Base-by-base conservation (phyloP, 164 flowering plant species). In the Echeveria elegans region DNA sequence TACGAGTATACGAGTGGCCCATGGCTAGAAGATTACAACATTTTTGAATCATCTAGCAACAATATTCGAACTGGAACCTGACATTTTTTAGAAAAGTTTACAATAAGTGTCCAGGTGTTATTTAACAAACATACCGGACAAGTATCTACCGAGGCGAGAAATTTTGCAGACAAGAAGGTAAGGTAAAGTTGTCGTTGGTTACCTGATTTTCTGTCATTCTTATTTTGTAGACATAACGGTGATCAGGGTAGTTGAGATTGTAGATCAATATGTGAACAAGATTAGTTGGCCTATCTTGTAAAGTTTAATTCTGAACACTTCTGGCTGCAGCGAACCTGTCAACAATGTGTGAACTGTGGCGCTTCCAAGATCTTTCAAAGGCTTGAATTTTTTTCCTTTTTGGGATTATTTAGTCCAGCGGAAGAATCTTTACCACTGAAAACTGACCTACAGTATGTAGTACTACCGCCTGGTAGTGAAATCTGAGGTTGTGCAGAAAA, bases 401-500 rank as follows among this genome's bases (percentile, higher is more conserved):
- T 69, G 26, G 30, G 21, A 41, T 68, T 68, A 32, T 48, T 30
- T 47, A 59, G 47, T 8, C 66, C 67, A 50, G 56, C 78, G 14
- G 24, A 64, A 23, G 64, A 65, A 63, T 81, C 87, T 45, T 31
- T 81, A 37, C 79, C 85, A 48, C 84, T 80, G n/a, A n/a, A n/a
- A n/a, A n/a, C n/a, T n/a, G n/a, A n/a, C n/a, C n/a, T n/a, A n/a
- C n/a, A n/a, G n/a, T n/a, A n/a, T n/a, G 56, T 81, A 30, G 48
- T 71, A 74, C 80, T 81, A 75, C 88, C 15, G 3, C 15, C 83
- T 28, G 88, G 68, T 16, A 80, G 63, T 8, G 85, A 72, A 50
- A 77, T 37, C n/a, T 70, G 72, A 21, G 84, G 75, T 47, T 82
- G 82, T 28, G 45, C 72, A 52, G 77, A 76, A 52, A 65, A 70